Conservation (phyloP, 306 rosid species). For the Canavalia gladiata region DNA sequence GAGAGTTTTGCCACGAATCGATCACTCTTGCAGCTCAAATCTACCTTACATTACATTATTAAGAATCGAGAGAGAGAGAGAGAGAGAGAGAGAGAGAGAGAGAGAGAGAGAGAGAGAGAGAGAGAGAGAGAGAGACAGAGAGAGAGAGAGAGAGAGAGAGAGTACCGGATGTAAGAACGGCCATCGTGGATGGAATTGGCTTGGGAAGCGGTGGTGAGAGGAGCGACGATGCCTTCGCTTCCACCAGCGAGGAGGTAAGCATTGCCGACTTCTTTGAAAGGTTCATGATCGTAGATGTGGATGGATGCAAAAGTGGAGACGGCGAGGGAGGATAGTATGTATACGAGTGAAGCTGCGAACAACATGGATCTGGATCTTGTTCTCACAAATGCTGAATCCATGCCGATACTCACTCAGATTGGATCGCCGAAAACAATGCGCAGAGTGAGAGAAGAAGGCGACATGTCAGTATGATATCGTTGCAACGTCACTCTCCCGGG, state of each 20-base stretch:
- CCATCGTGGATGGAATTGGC: slow-evolving; percentile 54
- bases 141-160: background rate
- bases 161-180: slow-evolving; percentile 76
- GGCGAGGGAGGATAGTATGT: slow-evolving; percentile 35
- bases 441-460: background rate
- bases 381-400: slow-evolving; percentile 54
- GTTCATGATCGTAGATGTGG: slow-evolving; percentile 71
- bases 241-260: slow-evolving; percentile 95
- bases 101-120: background rate
- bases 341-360: slow-evolving; percentile 27
- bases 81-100: background rate
- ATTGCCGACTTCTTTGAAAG: slow-evolving; percentile 83
- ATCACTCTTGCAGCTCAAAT: slow-evolving; percentile 6
- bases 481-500: slow-evolving; percentile 48
- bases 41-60: background rate
- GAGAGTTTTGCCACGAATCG: background rate
- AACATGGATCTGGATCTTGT: slow-evolving; percentile 44
- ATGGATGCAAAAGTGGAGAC: slow-evolving; percentile 70
- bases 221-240: slow-evolving; percentile 84
- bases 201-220: slow-evolving; percentile 46
- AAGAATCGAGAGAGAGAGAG: background rate
- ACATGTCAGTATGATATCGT: slow-evolving; percentile 14
- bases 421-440: slow-evolving; percentile 49
- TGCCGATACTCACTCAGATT: slow-evolving; percentile 49
- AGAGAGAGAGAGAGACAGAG: background rate